Percentiles rank a stretch among this genome's conserved stretches.
phyloP scores from a whole-genome alignment of 2,329 filamentous ascomycete species.

The Orbilia ellipsospora region DNA sequence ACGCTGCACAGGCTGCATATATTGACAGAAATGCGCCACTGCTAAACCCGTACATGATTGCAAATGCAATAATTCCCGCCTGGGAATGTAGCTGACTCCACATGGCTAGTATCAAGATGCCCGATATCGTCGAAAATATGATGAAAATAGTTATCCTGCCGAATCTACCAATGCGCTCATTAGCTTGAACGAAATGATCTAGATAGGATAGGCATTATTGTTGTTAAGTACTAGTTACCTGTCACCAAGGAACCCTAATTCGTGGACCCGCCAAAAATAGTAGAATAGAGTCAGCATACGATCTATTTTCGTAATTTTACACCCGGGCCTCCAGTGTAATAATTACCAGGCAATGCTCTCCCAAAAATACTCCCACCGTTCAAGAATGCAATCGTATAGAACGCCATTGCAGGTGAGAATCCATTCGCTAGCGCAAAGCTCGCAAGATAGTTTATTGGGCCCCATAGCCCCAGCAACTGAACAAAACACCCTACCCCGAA shows the following conservation, averaged over 20 bases:
- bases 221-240: constrained; percentile 18
- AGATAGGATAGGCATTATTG: neutral
- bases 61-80: constrained; percentile 44
- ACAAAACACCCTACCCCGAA: constrained; percentile 49
- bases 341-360: constrained; percentile 39
- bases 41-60: constrained; percentile 49
- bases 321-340: no score
- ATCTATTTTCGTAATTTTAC: no score
- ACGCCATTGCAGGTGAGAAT: constrained; percentile 42
- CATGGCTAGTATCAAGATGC: constrained; percentile 45
- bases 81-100: constrained; percentile 51
- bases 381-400: constrained; percentile 54
- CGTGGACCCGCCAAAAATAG: no score
- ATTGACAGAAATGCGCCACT: constrained; percentile 51
- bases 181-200: neutral
- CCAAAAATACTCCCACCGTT: constrained; percentile 53
- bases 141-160: constrained; percentile 51
- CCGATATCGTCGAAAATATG: constrained; percentile 44
- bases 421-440: constrained; percentile 53
- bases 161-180: constrained; percentile 18
- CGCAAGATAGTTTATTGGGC: constrained; percentile 50
- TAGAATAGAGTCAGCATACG: no score
- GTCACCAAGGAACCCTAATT: constrained; percentile 37
- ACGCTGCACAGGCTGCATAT: constrained; percentile 49
- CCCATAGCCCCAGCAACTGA: constrained; percentile 48